These are phyloP conservation scores for Gossypium lobatum DNA, from an alignment of 441 rosid genomes.

Conservation along the genomic window DNA sequence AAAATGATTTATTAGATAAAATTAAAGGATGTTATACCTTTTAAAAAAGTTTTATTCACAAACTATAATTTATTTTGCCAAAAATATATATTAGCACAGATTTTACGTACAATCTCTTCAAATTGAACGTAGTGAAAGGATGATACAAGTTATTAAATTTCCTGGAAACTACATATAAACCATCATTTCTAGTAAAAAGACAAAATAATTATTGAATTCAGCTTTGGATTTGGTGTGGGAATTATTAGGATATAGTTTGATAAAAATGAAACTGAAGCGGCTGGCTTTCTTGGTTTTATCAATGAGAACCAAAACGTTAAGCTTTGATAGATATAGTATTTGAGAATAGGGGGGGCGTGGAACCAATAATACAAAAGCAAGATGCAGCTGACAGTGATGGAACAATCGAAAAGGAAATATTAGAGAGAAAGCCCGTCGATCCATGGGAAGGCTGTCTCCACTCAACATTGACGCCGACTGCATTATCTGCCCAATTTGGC, in stretches of 20 bases:
- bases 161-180: neutral
- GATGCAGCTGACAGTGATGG: neutral
- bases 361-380: neutral
- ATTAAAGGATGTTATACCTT: too few relatives aligned
- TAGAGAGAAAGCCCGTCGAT: constrained; percentile 15
- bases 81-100: too few relatives aligned
- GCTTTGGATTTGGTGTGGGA: neutral
- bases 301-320: neutral
- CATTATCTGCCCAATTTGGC: constrained; percentile 17
- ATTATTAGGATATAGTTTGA: neutral
- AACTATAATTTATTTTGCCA: too few relatives aligned
- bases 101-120: too few relatives aligned
- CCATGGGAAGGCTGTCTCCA: constrained; percentile 21
- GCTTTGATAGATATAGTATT: neutral
- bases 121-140: neutral
- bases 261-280: too few relatives aligned
- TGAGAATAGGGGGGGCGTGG: neutral
- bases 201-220: constrained; percentile 1
- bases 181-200: neutral
- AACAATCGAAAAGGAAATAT: neutral
- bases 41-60: too few relatives aligned
- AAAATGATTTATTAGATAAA: too few relatives aligned
- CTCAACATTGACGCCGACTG: constrained; percentile 32
- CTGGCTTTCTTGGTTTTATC: too few relatives aligned
- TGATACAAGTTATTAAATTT: neutral